These are phyloP conservation scores for Begonia masoniana DNA, from an alignment of 306 rosid species.

Conservation along the genomic window DNA sequence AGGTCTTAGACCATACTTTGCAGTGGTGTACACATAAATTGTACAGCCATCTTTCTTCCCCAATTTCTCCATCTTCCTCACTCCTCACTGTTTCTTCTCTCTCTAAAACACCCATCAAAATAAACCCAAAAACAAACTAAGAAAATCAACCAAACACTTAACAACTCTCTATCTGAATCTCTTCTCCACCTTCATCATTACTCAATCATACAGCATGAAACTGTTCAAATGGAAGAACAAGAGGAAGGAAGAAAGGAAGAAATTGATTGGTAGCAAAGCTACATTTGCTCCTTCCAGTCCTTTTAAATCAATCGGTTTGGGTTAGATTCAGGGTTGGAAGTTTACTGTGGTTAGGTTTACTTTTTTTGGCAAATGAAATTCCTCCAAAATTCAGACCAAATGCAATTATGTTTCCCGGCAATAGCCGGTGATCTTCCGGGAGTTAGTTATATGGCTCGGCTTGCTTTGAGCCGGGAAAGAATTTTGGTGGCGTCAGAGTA, in stretches of 20 bases:
- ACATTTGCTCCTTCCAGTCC: neutral
- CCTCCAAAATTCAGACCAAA: neutral
- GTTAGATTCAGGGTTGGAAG: neutral
- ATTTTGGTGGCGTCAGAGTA: neutral
- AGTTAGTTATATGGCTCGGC: neutral
- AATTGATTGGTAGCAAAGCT: neutral
- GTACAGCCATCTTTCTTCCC: neutral
- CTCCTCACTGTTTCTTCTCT: neutral
- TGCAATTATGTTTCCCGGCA: neutral
- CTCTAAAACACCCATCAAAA: slow-evolving; percentile 1
- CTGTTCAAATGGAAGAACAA: neutral
- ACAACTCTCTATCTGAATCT: neutral
- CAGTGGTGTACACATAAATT: neutral
- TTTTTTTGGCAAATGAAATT: neutral
- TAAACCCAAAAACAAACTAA: neutral
- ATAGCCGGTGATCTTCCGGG: neutral
- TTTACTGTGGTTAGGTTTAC: neutral
- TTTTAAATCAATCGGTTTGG: neutral
- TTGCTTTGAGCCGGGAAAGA: neutral
- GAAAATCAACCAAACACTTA: neutral
- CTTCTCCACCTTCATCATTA: neutral
- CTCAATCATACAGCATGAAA: neutral
- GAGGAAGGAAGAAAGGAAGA: neutral
- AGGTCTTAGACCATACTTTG: neutral
- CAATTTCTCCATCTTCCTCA: neutral